Percentiles rank a stretch among this genome's conserved stretches.
These are phyloP conservation scores for Ustilago tritici DNA, from an alignment of 1,284 basidiomycete genomes.

Conservation along the genomic window DNA sequence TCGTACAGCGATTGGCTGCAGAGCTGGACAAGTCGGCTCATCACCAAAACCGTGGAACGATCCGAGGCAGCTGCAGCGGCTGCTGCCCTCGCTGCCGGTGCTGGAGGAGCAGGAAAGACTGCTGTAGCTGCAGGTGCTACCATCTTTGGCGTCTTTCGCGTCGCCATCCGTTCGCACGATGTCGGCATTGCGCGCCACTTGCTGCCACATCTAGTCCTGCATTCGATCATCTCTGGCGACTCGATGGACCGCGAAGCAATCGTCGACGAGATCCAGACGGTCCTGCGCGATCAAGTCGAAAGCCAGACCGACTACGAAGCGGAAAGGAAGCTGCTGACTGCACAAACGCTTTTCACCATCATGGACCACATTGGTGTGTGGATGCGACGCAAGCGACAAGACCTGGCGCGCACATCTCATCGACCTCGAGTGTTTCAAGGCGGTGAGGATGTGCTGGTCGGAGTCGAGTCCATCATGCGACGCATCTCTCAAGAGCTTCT, in stretches of 20 bases:
- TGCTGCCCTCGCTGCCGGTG: conserved; percentile 13
- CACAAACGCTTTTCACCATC: conserved; percentile 91
- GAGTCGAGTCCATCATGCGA: conserved; percentile 81
- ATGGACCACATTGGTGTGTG: conserved; percentile 95
- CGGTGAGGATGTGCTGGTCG: conserved; percentile 56
- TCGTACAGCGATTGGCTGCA: conserved; percentile 98
- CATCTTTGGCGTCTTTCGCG: conserved; percentile 85
- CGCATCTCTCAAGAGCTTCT: conserved; percentile 89
- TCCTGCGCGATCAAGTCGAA: conserved; percentile 86
- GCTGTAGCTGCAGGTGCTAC: conserved; percentile 65
- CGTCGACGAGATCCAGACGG: conserved; percentile 80
- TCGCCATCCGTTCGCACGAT: conserved; percentile 86
- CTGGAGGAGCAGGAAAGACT: conserved; percentile 60
- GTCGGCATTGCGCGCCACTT: conserved; percentile 89
- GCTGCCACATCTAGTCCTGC: conserved; percentile 90
- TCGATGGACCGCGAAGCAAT: conserved; percentile 76
- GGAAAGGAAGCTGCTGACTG: conserved; percentile 62
- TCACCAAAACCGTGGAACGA: conserved; percentile 72
- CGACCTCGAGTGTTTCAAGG: conserved; percentile 32
- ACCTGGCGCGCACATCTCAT: conserved; percentile 44
- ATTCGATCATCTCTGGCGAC: conserved; percentile 83
- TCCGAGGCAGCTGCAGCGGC: conserved; percentile 18
- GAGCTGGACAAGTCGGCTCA: conserved; percentile 87
- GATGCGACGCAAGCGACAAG: conserved; percentile 74
- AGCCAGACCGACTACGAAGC: conserved; percentile 48